Evolutionary conservation across 1,284 basidiomycete species (phyloP).

Genomic region (Porogramme epimiltina): DNA sequence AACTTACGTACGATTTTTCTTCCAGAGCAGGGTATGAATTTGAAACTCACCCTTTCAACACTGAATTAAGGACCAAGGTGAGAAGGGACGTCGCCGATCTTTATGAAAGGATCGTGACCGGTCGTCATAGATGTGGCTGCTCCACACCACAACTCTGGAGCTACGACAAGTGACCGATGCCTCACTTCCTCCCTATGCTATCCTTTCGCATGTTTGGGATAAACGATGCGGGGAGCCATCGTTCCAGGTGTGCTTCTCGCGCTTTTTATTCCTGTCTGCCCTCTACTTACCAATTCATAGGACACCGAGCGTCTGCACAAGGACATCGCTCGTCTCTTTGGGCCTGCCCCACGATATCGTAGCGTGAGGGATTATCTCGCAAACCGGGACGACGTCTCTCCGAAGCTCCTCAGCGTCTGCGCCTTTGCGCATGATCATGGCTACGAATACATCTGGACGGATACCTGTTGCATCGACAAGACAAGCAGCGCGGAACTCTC

Average conservation of each 20-base stretch:
- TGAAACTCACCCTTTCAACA: too few species aligned
- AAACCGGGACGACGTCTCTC: background rate
- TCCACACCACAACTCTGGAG: background rate
- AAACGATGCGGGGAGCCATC: slow-evolving; percentile 1
- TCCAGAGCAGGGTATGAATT: too few species aligned
- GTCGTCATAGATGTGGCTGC: background rate
- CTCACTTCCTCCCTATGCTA: background rate
- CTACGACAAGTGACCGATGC: background rate
- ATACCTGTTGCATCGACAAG: slow-evolving; percentile 11
- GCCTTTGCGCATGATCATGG: background rate
- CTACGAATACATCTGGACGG: slow-evolving; percentile 4
- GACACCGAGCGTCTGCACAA: background rate
- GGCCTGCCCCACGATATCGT: background rate
- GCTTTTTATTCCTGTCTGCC: too few species aligned
- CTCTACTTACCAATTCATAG: background rate
- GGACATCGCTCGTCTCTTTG: background rate
- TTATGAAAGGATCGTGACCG: too few species aligned
- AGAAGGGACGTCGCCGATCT: too few species aligned
- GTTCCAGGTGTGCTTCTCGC: background rate
- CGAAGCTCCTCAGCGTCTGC: slow-evolving; percentile 3
- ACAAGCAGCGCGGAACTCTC: slow-evolving; percentile 12
- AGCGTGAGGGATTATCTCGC: background rate
- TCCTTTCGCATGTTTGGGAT: slow-evolving; percentile 10
- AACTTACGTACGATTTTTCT: too few species aligned
- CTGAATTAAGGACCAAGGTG: too few species aligned